Evolutionary conservation across 495 filamentous ascomycete species (phyloP).

Genomic region (Pseudoneurospora amorphoporcata): DNA sequence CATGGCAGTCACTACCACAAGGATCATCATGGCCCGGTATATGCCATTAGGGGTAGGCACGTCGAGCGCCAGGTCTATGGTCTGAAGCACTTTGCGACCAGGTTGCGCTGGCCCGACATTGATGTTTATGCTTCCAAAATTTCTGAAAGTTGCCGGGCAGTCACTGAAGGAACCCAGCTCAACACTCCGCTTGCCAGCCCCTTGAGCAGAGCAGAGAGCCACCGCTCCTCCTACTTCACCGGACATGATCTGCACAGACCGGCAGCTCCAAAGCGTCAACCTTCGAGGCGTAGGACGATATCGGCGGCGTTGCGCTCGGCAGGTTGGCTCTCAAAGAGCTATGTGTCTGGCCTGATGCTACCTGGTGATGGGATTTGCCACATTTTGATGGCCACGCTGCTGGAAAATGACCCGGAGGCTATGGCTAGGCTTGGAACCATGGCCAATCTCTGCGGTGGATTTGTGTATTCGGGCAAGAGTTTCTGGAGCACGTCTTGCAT

Average conservation of each 20-base stretch:
- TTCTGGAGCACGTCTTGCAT: constrained; percentile 80
- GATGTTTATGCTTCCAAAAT: constrained; percentile 29
- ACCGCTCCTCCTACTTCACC: constrained; percentile 32
- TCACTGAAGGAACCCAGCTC: constrained; percentile 31
- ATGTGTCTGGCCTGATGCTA: constrained; percentile 66
- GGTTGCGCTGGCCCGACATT: constrained; percentile 45
- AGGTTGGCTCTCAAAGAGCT: constrained; percentile 77
- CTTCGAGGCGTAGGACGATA: constrained; percentile 25
- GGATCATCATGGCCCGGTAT: constrained; percentile 24
- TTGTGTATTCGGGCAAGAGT: constrained; percentile 56
- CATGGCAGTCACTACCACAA: constrained; percentile 22
- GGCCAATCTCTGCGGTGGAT: constrained; percentile 70
- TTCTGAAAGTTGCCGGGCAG: constrained; percentile 27
- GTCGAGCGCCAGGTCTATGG: constrained; percentile 43
- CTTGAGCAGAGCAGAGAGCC: constrained; percentile 22
- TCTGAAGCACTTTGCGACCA: constrained; percentile 46
- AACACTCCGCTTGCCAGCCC: constrained; percentile 29
- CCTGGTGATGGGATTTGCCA: constrained; percentile 66
- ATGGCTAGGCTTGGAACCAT: constrained; percentile 54
- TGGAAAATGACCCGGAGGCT: constrained; percentile 65
- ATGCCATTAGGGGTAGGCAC: constrained; percentile 34
- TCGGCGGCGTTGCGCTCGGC: constrained; percentile 38
- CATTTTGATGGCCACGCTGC: constrained; percentile 64
- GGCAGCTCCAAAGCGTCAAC: constrained; percentile 16
- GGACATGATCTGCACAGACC: not conserved